Base-by-base conservation (phyloP, 2,329 filamentous ascomycete species). In the Fusarium sp. region DNA sequence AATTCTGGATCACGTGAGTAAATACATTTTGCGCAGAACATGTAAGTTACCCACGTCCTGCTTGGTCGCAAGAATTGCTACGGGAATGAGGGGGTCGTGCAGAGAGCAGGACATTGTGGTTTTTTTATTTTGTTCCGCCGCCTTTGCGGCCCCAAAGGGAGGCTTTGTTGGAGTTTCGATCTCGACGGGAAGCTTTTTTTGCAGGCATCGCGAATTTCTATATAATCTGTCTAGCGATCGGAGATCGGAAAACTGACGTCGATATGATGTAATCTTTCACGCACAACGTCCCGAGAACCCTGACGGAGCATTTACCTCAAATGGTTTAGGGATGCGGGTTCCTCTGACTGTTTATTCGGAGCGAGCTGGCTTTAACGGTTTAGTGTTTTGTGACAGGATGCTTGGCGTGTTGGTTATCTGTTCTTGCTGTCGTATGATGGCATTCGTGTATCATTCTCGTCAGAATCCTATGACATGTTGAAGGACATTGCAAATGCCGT, bases 1-100 rank as follows among this genome's bases (percentile, higher is more conserved):
- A 25, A 35, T 52, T 6, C 63, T 67, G 19, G 21, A 30, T 61
- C 64, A 67, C 63, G 53, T 67, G 53, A 67, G 64, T 18, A 35
- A 23, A n/a, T 5, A 28, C 33, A 15, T 23, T 9, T 35, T 37
- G 19, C 5, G 19, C 13, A 33, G 8, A 66, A 7, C 9, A 43
- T 23, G 16, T 0, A 40, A 28, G 5, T 33, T 61, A 68, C 54
- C 30, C 35, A 68, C 65, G 65, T 68, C 25, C 32, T 54, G 35
- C 46, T 18, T n/a, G 19, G 37, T 54, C 10, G 64, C n/a, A 35
- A 52, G 40, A 42, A n/a, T 54, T 19, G 42, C 15, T 47, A 50
- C 23, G 4, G 18, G 23, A 9, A 33, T 38, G 19, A 11, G 6
- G 3, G 42, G 8, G 1, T 25, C 28, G 4, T 10, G 25, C 3